Conservation (phyloP, 257 asterid genomes). For the Buddleja alternifolia region DNA sequence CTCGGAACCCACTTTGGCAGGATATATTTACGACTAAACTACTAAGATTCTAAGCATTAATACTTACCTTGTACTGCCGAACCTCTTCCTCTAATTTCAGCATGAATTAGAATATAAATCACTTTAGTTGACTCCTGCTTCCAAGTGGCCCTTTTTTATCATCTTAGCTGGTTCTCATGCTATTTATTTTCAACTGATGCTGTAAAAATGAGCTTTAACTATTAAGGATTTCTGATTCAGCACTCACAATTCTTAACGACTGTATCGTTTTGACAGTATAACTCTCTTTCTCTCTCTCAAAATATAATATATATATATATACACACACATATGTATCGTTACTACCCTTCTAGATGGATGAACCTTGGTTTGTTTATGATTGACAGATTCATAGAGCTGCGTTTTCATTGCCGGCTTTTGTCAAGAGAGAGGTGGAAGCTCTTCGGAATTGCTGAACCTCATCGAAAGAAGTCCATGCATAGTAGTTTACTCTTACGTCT, state of each 20-base stretch:
- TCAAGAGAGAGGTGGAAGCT: constrained; percentile 79
- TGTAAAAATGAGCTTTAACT: too few relatives aligned
- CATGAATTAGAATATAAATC: neutral
- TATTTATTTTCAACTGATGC: neutral
- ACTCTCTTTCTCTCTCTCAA: too few relatives aligned
- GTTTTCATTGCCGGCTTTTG: constrained; percentile 81
- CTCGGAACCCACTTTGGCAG: too few relatives aligned
- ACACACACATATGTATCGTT: too few relatives aligned
- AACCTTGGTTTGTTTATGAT: constrained; percentile 11
- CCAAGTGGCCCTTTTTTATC: neutral
- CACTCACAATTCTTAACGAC: too few relatives aligned
- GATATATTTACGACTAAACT: neutral
- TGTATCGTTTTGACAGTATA: too few relatives aligned
- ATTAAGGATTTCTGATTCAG: too few relatives aligned
- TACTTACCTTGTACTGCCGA: neutral
- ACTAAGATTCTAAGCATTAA: neutral
- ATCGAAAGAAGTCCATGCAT: neutral
- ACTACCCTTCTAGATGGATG: neutral
- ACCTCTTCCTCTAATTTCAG: neutral
- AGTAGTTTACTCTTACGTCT: neutral
- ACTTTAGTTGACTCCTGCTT: neutral
- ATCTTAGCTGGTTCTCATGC: neutral
- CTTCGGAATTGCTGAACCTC: constrained; percentile 42
- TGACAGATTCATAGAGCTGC: constrained; percentile 92
- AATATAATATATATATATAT: neutral